Conservation (phyloP, 192 early-diverging fungal species). For the Backusella parvicylindrica region DNA sequence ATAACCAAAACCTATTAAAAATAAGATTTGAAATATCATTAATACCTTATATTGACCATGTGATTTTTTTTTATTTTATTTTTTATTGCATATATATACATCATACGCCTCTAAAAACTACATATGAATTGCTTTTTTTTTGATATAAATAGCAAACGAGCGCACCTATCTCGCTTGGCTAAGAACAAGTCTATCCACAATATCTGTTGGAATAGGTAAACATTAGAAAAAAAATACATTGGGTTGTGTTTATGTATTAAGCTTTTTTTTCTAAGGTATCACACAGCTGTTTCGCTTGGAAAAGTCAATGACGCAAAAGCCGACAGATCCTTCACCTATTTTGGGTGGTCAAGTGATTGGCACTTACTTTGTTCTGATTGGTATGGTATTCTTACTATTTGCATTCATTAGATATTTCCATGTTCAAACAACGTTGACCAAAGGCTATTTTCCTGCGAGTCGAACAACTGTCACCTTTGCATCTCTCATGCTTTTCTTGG, state of each 20-base stretch:
- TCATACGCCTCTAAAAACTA: slow-evolving; percentile 3
- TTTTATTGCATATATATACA: neutral
- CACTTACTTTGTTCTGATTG: slow-evolving; percentile 56
- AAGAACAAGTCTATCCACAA: slow-evolving; percentile 66
- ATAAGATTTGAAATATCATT: neutral
- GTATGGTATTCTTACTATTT: slow-evolving; percentile 61
- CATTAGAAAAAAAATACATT: neutral
- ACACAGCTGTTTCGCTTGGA: slow-evolving; percentile 33
- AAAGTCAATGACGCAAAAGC: neutral
- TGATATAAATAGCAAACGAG: slow-evolving; percentile 57
- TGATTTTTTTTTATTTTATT: neutral
- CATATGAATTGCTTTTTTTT: neutral
- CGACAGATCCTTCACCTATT: neutral
- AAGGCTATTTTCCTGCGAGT: slow-evolving; percentile 70
- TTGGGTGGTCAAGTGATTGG: slow-evolving; percentile 50
- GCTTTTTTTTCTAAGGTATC: slow-evolving; percentile 15
- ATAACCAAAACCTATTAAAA: slow-evolving; percentile 2
- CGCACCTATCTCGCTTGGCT: slow-evolving; percentile 79
- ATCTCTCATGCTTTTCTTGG: slow-evolving; percentile 30
- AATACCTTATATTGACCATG: neutral
- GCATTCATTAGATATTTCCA: slow-evolving; percentile 68
- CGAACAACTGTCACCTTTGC: slow-evolving; percentile 49
- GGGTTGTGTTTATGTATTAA: neutral
- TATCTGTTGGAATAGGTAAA: slow-evolving; percentile 67
- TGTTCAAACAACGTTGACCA: slow-evolving; percentile 61